Percentiles rank a stretch among this genome's conserved stretches.
phyloP scores from a whole-genome alignment of 1,139 yeast species.

The Debaryomycetaceae sp. region DNA sequence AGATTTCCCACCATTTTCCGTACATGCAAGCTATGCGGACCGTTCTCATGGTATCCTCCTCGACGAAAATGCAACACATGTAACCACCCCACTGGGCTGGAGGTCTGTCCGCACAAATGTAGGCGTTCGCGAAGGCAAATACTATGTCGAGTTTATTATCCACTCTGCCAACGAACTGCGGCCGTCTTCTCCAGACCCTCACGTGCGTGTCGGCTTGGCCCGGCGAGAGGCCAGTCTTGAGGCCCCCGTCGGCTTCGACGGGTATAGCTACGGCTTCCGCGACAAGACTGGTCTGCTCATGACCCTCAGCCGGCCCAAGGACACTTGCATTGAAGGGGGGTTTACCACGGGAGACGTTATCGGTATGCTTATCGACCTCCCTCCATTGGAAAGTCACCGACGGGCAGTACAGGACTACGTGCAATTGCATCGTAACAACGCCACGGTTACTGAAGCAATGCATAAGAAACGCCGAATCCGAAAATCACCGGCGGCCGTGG shows the following conservation, averaged over 20 bases:
- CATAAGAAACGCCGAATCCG: conserved; percentile 10
- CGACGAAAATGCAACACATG: conserved; percentile 29
- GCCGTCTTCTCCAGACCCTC: conserved; percentile 19
- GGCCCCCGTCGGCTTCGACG: conserved; percentile 94
- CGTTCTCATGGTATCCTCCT: conserved; percentile 51
- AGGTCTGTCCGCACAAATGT: conserved; percentile 67
- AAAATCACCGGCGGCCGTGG: conserved; percentile 9
- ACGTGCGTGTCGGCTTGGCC: conserved; percentile 74
- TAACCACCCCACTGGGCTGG: conserved; percentile 66
- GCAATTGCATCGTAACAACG: conserved; percentile 5
- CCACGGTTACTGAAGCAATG: conserved; percentile 5
- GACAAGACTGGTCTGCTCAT: conserved; percentile 74
- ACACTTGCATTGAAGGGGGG: conserved; percentile 30
- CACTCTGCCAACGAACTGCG: conserved; percentile 27
- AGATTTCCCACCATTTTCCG: conserved; percentile 58
- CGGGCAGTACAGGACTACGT: conserved; percentile 14
- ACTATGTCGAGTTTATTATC: conserved; percentile 69
- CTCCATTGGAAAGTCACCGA: conserved; percentile 36
- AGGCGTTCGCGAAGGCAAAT: conserved; percentile 66
- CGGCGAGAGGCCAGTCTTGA: conserved; percentile 83
- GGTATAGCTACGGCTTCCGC: conserved; percentile 84
- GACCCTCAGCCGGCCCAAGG: conserved; percentile 60
- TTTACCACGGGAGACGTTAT: conserved; percentile 71
- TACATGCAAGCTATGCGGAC: conserved; percentile 64
- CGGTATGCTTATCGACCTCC: conserved; percentile 70